These are phyloP conservation scores for Warburgia ugandensis DNA, from an alignment of 164 flowering plant genomes.

Conservation along the genomic window DNA sequence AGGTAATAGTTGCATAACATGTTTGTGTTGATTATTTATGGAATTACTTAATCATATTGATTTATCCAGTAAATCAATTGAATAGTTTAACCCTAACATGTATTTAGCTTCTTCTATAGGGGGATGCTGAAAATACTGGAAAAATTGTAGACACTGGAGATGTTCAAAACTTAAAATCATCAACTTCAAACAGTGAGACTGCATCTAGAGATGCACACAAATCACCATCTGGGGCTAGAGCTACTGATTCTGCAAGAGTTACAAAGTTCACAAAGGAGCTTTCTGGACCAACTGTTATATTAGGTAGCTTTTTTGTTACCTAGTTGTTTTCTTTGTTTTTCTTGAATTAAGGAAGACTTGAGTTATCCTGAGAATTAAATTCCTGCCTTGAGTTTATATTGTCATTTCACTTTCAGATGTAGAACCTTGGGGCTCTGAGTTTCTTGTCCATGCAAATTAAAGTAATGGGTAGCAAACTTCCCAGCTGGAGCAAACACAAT, in stretches of 20 bases:
- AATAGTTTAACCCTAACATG: too few relatives aligned
- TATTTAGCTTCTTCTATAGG: conserved; percentile 28
- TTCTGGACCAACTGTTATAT: conserved; percentile 55
- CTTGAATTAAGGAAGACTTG: too few relatives aligned
- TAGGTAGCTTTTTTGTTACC: conserved; percentile 38
- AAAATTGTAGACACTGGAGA: conserved; percentile 20
- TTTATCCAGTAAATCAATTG: too few relatives aligned
- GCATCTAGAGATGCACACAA: conserved; percentile 43
- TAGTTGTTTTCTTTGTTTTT: not conserved
- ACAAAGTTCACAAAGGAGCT: conserved; percentile 78
- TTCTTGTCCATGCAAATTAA: too few relatives aligned
- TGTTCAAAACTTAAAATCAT: conserved; percentile 31
- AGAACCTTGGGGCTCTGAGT: too few relatives aligned
- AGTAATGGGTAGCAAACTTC: too few relatives aligned
- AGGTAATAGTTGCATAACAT: conserved; percentile 31
- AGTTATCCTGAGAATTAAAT: too few relatives aligned
- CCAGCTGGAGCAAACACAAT: too few relatives aligned
- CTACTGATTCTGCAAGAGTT: conserved; percentile 88
- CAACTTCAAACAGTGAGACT: conserved; percentile 31
- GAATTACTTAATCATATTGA: not conserved
- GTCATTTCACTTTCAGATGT: too few relatives aligned
- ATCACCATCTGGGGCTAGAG: conserved; percentile 55
- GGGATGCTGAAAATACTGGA: conserved; percentile 31
- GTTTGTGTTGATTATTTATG: not conserved
- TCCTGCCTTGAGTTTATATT: too few relatives aligned